Base-by-base conservation (phyloP, 345 rosid species). In the Aquilaria malaccensis region DNA sequence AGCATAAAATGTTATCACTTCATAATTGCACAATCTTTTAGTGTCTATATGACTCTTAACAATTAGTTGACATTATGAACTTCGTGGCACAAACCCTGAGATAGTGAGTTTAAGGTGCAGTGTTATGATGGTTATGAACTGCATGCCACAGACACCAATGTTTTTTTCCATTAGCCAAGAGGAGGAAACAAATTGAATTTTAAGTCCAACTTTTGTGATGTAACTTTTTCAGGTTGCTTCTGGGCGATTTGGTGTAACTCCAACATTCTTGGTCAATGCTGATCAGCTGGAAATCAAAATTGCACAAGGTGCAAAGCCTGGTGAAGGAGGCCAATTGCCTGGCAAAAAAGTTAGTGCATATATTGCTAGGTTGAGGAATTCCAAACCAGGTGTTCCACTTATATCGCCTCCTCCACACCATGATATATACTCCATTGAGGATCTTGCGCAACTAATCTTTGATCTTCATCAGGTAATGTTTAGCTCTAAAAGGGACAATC, bases 271-370 rank as follows among this genome's bases (percentile, higher is more conserved):
- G 80, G 97, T 78, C 29, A 89, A 90, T 76, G 97, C 99, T 41
- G 97, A 83, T 75, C 99, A 90, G 61, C 13, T 90, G 66, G 99
- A 94, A 74, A 94, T 94, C 73, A 94, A 94, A 83, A 92, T 94
- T 70, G 99, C 99, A 64, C 97, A 90, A 85, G 99, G 99, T 65
- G 99, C 99, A 58, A 94, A 90, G 68, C 99, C 99, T 48, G 99
- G 99, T 33, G 99, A 88, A 80, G 99, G 99, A 57, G 97, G 99
- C 43, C 99, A 94, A 70, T 77, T 94, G 75, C 99, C 97, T 43
- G 96, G 99, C 63, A 88, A 90, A 81, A 94, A 94, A 86, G 99
- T 94, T 56, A 90, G 99, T 79, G 99, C 99, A 5, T 94, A 94
- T 57, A 94, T 94, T 55, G 96, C 97, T 37, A 88, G 95, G 81